phyloP scores from a whole-genome alignment of 805 yeast genomes.

The Spathaspora passalidarum region DNA sequence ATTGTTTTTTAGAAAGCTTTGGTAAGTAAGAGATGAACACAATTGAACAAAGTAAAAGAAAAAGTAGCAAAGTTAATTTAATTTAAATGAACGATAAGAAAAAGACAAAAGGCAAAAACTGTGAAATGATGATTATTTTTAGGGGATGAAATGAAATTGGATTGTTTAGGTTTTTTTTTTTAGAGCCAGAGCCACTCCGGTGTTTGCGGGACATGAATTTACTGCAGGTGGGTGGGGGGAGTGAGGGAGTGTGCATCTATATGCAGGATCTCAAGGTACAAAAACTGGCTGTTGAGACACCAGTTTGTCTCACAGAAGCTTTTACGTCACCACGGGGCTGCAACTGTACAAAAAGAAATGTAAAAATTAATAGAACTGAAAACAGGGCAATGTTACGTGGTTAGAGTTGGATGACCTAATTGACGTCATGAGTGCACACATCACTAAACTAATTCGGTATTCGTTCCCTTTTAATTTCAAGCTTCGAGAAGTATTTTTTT shows the following conservation, averaged over 20 bases:
- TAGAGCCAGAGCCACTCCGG: neutral
- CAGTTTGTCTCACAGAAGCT: too few relatives aligned
- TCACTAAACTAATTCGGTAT: too few relatives aligned
- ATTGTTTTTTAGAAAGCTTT: slow-evolving; percentile 35
- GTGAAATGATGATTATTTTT: neutral
- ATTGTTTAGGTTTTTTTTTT: neutral
- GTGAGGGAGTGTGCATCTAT: neutral
- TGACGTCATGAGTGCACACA: too few relatives aligned
- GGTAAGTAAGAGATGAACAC: neutral
- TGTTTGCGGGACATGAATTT: neutral
- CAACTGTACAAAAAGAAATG: too few relatives aligned
- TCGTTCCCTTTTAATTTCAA: too few relatives aligned
- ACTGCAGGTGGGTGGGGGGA: neutral
- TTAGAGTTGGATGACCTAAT: too few relatives aligned
- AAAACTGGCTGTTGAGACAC: too few relatives aligned
- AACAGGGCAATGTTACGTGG: too few relatives aligned
- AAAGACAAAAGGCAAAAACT: neutral
- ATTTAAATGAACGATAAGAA: neutral
- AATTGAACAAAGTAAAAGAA: neutral
- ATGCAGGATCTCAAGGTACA: too few relatives aligned
- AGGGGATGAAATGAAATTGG: neutral
- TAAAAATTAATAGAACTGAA: too few relatives aligned
- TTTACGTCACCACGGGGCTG: too few relatives aligned
- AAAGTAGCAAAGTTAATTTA: neutral
- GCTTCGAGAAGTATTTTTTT: too few relatives aligned